Percentiles rank a stretch among this genome's conserved stretches.
Conservation (phyloP, 73 alveolate species). For the Durusdinium trenchii region DNA sequence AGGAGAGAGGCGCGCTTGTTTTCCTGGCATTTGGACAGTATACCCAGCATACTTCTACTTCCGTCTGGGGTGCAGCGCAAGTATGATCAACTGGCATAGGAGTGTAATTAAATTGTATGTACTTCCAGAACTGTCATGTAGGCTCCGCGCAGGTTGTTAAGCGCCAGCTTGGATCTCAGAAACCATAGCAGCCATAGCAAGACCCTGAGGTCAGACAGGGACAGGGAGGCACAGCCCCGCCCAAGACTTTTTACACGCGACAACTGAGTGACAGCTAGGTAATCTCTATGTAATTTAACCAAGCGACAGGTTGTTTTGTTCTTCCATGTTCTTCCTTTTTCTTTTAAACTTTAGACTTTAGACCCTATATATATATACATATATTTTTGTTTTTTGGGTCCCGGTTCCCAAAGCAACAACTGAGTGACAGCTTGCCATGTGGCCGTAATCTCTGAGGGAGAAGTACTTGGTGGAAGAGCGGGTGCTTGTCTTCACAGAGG, state of each 20-base stretch:
- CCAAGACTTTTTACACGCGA: too few relatives aligned
- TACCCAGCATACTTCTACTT: not conserved
- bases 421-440: not conserved
- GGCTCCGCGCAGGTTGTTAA: slow-evolving; percentile 86
- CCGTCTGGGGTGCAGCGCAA: not conserved
- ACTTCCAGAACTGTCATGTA: not conserved
- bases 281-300: too few relatives aligned
- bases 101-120: too few relatives aligned
- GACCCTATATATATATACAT: not conserved
- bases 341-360: too few relatives aligned
- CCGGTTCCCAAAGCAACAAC: not conserved
- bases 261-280: too few relatives aligned
- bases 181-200: too few relatives aligned
- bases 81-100: not conserved
- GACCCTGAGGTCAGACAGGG: too few relatives aligned
- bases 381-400: not conserved
- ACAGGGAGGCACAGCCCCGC: too few relatives aligned
- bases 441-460: slow-evolving; percentile 37
- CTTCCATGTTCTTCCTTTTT: too few relatives aligned
- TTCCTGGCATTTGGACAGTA: not conserved
- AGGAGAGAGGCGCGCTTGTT: slow-evolving; percentile 54
- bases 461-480: slow-evolving; percentile 89
- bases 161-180: slow-evolving; percentile 50
- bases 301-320: too few relatives aligned
- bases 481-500: slow-evolving; percentile 67